Conservation (phyloP, 2,329 filamentous ascomycete species). For the Hortaea sp. region DNA sequence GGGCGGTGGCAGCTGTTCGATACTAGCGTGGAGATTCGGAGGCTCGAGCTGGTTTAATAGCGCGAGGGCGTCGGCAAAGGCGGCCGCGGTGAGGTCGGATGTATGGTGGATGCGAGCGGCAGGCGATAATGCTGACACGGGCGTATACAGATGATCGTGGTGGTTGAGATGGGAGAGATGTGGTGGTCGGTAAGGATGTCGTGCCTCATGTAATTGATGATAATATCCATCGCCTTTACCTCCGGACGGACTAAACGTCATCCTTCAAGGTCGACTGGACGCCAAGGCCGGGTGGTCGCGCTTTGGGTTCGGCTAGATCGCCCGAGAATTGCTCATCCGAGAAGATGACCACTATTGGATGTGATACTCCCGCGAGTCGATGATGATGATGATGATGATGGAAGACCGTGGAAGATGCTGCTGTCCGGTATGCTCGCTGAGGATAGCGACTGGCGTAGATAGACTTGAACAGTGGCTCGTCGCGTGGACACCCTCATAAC, state of each 20-base stretch:
- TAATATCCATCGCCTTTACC: too few species aligned
- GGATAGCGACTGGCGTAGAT: background rate
- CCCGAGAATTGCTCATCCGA: background rate
- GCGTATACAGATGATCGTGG: background rate
- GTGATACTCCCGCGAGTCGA: background rate
- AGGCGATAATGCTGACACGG: background rate
- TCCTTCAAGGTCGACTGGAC: too few species aligned
- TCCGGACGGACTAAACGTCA: too few species aligned
- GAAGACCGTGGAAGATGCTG: background rate
- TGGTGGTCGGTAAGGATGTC: background rate
- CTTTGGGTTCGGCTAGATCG: background rate
- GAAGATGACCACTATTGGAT: too few species aligned
- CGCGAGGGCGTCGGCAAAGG: conserved; percentile 1
- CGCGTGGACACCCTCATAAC: background rate
- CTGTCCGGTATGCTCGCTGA: too few species aligned
- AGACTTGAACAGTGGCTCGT: background rate
- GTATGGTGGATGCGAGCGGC: background rate
- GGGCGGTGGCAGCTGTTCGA: background rate
- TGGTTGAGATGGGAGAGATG: background rate
- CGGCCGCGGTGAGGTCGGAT: background rate
- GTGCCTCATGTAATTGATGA: background rate
- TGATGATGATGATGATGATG: background rate
- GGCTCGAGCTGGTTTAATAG: background rate
- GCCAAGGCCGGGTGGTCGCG: background rate
- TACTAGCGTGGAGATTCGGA: background rate